phyloP scores from a whole-genome alignment of 1,139 yeast genomes.

The Yamadazyma mexicana region DNA sequence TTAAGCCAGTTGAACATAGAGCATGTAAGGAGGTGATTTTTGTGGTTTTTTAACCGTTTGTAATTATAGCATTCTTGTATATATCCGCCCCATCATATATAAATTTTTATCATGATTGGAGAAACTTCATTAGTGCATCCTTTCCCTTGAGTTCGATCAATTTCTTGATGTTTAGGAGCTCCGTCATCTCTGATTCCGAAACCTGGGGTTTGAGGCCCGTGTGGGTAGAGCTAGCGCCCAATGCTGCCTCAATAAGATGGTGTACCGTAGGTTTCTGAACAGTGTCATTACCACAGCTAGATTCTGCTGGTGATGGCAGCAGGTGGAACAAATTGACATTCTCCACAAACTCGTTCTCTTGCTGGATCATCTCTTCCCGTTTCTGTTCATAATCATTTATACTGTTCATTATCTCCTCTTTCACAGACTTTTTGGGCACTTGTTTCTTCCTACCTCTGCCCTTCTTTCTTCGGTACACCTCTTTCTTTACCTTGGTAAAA shows the following conservation, averaged over 20 bases:
- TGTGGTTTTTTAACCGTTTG: not conserved
- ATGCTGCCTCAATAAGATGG: constrained; percentile 26
- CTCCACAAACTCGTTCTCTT: constrained; percentile 25
- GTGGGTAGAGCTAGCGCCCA: constrained; percentile 11
- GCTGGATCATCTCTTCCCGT: constrained; percentile 20
- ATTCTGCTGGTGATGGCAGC: too few relatives aligned
- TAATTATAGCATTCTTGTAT: constrained; percentile 4
- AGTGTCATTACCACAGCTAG: not conserved
- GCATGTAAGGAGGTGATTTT: constrained; percentile 3
- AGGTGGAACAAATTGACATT: constrained; percentile 23
- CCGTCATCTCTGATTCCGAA: constrained; percentile 42
- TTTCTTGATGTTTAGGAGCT: constrained; percentile 56
- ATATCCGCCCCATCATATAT: constrained; percentile 6
- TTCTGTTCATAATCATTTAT: constrained; percentile 25
- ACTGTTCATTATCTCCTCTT: constrained; percentile 25
- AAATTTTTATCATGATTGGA: constrained; percentile 25
- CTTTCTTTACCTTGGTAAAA: constrained; percentile 47
- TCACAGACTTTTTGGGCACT: constrained; percentile 14
- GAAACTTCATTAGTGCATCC: constrained; percentile 61
- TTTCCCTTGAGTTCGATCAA: constrained; percentile 70
- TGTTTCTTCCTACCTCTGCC: constrained; percentile 5
- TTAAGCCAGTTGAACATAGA: constrained; percentile 11
- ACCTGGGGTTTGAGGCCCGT: not conserved
- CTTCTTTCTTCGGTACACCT: constrained; percentile 19
- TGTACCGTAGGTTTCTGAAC: constrained; percentile 25